phyloP scores from a whole-genome alignment of 495 filamentous ascomycete species.

The Tuber microsphaerosporum region DNA sequence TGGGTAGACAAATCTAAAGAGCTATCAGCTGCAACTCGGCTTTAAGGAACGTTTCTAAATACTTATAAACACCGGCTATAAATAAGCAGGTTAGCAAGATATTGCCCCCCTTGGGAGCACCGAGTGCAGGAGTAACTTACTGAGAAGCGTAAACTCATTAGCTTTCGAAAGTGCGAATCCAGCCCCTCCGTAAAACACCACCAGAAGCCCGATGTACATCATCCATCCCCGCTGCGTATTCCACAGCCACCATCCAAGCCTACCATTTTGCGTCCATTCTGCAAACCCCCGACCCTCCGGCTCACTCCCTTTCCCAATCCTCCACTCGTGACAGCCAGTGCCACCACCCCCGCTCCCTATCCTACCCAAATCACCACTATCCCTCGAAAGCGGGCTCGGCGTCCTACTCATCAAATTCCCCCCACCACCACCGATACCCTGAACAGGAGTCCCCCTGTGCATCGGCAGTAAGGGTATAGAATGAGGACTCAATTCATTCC shows the following conservation, averaged over 20 bases:
- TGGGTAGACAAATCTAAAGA: conserved; percentile 47
- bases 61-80: conserved; percentile 50
- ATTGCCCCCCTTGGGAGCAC: background rate
- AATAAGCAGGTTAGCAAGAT: conserved; percentile 30
- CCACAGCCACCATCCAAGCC: conserved; percentile 49
- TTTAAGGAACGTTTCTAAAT: background rate
- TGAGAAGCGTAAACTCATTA: conserved; percentile 49
- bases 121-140: conserved; percentile 30
- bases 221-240: conserved; percentile 49
- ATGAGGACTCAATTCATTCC: conserved; percentile 21
- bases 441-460: conserved; percentile 15
- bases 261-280: conserved; percentile 43
- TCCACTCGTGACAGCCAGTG: conserved; percentile 12
- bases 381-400: conserved; percentile 27
- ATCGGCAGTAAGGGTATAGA: conserved; percentile 37
- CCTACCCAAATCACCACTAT: conserved; percentile 19
- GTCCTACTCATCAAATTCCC: conserved; percentile 28
- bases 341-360: conserved; percentile 12
- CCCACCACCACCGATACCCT: conserved; percentile 7
- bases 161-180: conserved; percentile 47
- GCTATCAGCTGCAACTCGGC: background rate
- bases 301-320: conserved; percentile 30
- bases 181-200: conserved; percentile 45
- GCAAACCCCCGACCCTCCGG: conserved; percentile 36
- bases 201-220: conserved; percentile 48